Evolutionary conservation across 179 eudicot species (phyloP).

Genomic region (Monotropa hypopitys): DNA sequence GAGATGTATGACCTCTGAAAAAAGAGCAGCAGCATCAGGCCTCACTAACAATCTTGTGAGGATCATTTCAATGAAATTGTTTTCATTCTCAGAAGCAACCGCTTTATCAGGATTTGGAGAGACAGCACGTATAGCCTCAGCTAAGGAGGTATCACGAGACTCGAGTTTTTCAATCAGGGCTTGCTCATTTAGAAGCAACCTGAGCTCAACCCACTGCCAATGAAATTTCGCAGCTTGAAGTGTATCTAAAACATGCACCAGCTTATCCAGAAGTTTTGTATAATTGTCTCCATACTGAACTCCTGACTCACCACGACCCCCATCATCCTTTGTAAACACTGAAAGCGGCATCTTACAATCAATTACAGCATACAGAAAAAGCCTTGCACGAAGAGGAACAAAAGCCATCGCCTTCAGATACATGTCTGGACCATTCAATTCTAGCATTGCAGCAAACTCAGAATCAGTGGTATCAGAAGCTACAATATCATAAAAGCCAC

Average conservation of each 20-base stretch:
- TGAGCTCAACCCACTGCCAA: slow-evolving; percentile 98
- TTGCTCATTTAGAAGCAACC: slow-evolving; percentile 77
- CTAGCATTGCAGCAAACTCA: slow-evolving; percentile 69
- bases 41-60: slow-evolving; percentile 82
- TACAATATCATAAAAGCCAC: slow-evolving; percentile 61
- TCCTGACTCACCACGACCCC: slow-evolving; percentile 34
- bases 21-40: slow-evolving; percentile 89
- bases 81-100: slow-evolving; percentile 63
- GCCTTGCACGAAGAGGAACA: slow-evolving; percentile 75
- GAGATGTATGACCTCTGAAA: slow-evolving; percentile 78
- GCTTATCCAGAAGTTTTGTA: slow-evolving; percentile 51
- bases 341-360: slow-evolving; percentile 71
- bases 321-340: slow-evolving; percentile 32
- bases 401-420: slow-evolving; percentile 53
- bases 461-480: slow-evolving; percentile 67
- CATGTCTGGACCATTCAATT: slow-evolving; percentile 51
- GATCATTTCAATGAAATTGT: slow-evolving; percentile 52
- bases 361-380: slow-evolving; percentile 70
- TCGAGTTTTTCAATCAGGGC: slow-evolving; percentile 59
- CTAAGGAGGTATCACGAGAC: slow-evolving; percentile 39
- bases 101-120: slow-evolving; percentile 50
- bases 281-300: slow-evolving; percentile 40
- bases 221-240: slow-evolving; percentile 95
- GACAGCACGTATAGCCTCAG: slow-evolving; percentile 61
- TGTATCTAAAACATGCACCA: slow-evolving; percentile 63